phyloP scores from a whole-genome alignment of 2,329 filamentous ascomycete genomes.

The Sclerotinia borealis region DNA sequence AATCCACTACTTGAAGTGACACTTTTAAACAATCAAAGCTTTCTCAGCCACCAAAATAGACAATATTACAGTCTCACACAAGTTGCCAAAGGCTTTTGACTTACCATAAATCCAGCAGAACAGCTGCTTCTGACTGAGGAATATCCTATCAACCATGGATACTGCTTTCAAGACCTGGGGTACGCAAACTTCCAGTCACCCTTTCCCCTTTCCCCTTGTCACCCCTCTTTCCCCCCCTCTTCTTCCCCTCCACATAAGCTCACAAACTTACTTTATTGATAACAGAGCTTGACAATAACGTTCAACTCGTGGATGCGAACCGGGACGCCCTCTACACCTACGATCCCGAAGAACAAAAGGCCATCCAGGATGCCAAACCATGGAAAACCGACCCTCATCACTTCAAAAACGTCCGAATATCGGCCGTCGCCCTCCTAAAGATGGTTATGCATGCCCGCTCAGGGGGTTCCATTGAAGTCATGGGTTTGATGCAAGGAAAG shows the following conservation, averaged over 20 bases:
- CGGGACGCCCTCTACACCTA: slow-evolving; percentile 91
- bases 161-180: slow-evolving; percentile 56
- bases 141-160: slow-evolving; percentile 39
- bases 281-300: slow-evolving; percentile 80
- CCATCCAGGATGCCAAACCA: slow-evolving; percentile 57
- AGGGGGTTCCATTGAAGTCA: slow-evolving; percentile 85
- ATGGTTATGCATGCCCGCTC: slow-evolving; percentile 99
- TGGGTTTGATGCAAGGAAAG: slow-evolving; percentile 98
- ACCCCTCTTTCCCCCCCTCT: slow-evolving; percentile 1
- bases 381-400: slow-evolving; percentile 77
- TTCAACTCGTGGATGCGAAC: slow-evolving; percentile 75
- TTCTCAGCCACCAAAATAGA: background rate
- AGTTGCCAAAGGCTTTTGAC: background rate
- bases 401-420: slow-evolving; percentile 92
- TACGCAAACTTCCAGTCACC: slow-evolving; percentile 33
- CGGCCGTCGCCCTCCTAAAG: slow-evolving; percentile 87
- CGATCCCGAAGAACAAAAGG: slow-evolving; percentile 61
- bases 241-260: background rate
- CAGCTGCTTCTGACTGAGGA: background rate
- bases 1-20: background rate
- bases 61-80: background rate
- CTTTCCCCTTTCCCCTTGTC: slow-evolving; percentile 1
- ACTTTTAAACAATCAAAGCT: background rate
- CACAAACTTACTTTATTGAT: slow-evolving; percentile 26
- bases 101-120: background rate